phyloP scores from a whole-genome alignment of 106 monocot species.

The Dendrobium nobile region DNA sequence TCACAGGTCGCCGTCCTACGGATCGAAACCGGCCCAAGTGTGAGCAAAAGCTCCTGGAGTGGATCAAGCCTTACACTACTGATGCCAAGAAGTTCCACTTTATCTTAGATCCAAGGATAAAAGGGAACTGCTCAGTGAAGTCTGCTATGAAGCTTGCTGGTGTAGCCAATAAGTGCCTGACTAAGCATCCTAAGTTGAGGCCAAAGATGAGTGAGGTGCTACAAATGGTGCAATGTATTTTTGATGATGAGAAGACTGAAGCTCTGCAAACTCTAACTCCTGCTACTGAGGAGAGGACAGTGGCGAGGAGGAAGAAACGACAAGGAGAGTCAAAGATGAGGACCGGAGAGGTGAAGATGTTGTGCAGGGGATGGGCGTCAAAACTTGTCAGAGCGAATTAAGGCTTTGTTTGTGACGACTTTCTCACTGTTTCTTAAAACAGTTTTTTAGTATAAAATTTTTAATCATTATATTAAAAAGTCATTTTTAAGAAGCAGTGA shows the following conservation, averaged over 20 bases:
- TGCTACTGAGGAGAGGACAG: background rate
- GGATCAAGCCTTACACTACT: constrained; percentile 63
- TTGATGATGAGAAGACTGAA: constrained; percentile 32
- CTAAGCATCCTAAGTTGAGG: constrained; percentile 41
- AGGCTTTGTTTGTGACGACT: no score
- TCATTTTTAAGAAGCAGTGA: no score
- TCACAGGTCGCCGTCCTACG: constrained; percentile 66
- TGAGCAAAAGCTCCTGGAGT: constrained; percentile 80
- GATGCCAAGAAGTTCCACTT: constrained; percentile 49
- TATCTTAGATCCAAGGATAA: constrained; percentile 63
- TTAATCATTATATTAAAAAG: no score
- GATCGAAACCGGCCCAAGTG: constrained; percentile 65
- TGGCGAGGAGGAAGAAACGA: constrained; percentile 19
- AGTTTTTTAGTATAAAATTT: no score
- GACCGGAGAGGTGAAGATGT: constrained; percentile 12
- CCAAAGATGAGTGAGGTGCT: constrained; percentile 90
- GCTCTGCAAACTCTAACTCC: constrained; percentile 17
- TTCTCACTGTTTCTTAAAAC: no score
- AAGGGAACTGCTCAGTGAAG: constrained; percentile 34
- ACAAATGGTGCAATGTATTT: constrained; percentile 43
- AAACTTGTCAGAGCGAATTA: constrained; percentile 31
- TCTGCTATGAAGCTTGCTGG: constrained; percentile 49
- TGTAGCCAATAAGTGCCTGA: constrained; percentile 63
- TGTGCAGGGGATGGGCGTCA: constrained; percentile 23
- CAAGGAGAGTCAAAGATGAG: constrained; percentile 26